phyloP scores from a whole-genome alignment of 371 early-diverging fungal genomes.

The Mucor piriformis region DNA sequence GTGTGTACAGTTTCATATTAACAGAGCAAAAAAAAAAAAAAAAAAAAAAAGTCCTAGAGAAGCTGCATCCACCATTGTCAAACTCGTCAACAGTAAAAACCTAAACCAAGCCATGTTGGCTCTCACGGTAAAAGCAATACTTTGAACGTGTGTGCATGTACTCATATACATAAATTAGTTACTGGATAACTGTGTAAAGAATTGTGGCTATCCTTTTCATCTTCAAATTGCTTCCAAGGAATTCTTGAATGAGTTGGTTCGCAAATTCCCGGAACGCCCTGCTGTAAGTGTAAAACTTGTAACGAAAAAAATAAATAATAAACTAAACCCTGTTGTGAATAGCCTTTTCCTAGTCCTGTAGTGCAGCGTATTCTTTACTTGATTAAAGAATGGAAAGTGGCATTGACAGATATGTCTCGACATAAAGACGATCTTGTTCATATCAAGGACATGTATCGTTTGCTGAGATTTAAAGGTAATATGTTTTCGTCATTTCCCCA shows the following conservation, averaged over 20 bases:
- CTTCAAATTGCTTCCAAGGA: conserved; percentile 94
- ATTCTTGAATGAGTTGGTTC: conserved; percentile 95
- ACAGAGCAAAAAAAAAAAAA: background rate
- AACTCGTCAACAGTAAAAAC: conserved; percentile 78
- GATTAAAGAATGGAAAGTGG: conserved; percentile 93
- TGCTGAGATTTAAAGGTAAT: conserved; percentile 81
- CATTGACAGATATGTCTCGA: conserved; percentile 83
- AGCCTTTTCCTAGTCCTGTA: conserved; percentile 62
- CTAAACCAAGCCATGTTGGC: conserved; percentile 77
- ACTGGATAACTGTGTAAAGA: conserved; percentile 95
- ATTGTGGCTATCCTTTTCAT: conserved; percentile 97
- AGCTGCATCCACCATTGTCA: conserved; percentile 83
- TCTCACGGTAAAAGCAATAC: conserved; percentile 63
- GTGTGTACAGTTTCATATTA: too few relatives aligned
- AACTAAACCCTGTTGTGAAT: background rate
- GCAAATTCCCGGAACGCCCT: conserved; percentile 90
- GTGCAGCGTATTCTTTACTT: conserved; percentile 89
- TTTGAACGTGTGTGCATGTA: too few relatives aligned
- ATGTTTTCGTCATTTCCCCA: background rate
- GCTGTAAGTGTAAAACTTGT: conserved; percentile 51
- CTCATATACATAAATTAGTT: conserved; percentile 51
- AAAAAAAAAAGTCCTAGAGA: conserved; percentile 74
- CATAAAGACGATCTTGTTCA: conserved; percentile 91
- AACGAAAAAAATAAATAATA: background rate
- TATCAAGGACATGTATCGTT: conserved; percentile 93